Conservation (phyloP, 176 grass and related monocot species). For the Luzula sylvatica region DNA sequence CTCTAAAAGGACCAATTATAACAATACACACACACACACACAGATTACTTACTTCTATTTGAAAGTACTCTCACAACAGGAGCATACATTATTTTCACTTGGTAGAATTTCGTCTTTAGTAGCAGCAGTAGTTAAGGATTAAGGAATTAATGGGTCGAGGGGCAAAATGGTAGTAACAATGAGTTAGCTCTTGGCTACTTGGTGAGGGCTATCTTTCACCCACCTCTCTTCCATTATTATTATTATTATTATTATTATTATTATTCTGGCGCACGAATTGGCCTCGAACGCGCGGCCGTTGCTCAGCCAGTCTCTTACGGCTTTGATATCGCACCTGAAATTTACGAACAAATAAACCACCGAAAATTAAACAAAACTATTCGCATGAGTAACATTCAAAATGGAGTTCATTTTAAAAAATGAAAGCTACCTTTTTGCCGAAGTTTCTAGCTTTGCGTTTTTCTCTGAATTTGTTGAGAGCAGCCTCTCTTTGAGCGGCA, state of each 20-base stretch:
- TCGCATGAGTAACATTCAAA: background rate
- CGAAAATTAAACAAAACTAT: slow-evolving; percentile 21
- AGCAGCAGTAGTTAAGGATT: background rate
- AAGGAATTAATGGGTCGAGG: slow-evolving; percentile 2
- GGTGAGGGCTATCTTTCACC: slow-evolving; percentile 43
- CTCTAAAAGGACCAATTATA: background rate
- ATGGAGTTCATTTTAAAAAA: slow-evolving; percentile 5
- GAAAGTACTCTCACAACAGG: slow-evolving; percentile 12
- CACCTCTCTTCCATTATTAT: slow-evolving; percentile 25
- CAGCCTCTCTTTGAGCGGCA: slow-evolving; percentile 57
- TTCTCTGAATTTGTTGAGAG: slow-evolving; percentile 54
- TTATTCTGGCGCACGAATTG: slow-evolving; percentile 58
- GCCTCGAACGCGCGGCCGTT: slow-evolving; percentile 60
- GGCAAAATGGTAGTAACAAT: background rate
- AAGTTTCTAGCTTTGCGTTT: slow-evolving; percentile 79
- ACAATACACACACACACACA: background rate
- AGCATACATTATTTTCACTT: background rate
- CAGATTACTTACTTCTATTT: background rate
- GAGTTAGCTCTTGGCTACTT: too few relatives aligned
- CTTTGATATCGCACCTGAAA: slow-evolving; percentile 75
- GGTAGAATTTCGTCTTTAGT: too few relatives aligned
- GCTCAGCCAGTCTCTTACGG: slow-evolving; percentile 65
- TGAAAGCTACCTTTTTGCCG: slow-evolving; percentile 67
- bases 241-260: too few relatives aligned
- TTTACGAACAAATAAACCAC: slow-evolving; percentile 26